Conservation (phyloP, 2,329 filamentous ascomycete species). For the Fusarium poae region DNA sequence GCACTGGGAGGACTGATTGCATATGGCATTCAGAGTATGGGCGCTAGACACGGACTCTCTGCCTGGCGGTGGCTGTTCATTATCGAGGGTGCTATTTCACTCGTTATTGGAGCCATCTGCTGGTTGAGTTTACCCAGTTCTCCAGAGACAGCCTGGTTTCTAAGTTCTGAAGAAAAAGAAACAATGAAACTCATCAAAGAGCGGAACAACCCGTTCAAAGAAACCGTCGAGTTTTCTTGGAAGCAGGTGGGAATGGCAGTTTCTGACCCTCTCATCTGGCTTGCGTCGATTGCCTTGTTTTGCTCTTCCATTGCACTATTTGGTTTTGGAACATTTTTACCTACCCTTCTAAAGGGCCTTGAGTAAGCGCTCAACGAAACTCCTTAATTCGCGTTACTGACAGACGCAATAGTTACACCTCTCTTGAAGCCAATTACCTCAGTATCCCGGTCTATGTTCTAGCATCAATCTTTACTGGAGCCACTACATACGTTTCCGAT, state of each 20-base stretch:
- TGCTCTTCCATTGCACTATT: conserved; percentile 49
- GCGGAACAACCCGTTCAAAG: not conserved
- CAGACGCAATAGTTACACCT: conserved; percentile 22
- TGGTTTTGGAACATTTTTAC: conserved; percentile 55
- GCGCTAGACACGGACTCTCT: conserved; percentile 58
- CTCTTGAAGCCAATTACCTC: conserved; percentile 53
- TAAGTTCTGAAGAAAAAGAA: conserved; percentile 56
- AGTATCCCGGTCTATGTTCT: conserved; percentile 54
- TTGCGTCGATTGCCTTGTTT: conserved; percentile 39
- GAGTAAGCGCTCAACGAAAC: conserved; percentile 37
- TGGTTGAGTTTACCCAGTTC: conserved; percentile 61
- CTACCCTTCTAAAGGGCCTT: conserved; percentile 53
- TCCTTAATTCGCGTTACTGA: not conserved
- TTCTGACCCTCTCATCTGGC: conserved; percentile 51
- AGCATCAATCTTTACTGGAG: conserved; percentile 38
- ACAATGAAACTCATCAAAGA: conserved; percentile 48
- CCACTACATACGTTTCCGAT: conserved; percentile 37
- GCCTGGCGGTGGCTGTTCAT: conserved; percentile 68
- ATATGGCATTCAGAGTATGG: conserved; percentile 56
- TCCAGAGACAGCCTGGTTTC: conserved; percentile 60
- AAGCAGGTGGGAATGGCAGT: conserved; percentile 43
- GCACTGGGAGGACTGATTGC: conserved; percentile 51
- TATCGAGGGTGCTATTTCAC: conserved; percentile 57
- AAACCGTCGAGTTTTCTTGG: conserved; percentile 41
- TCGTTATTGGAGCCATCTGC: conserved; percentile 47